A percentile compares a stretch with the other conserved stretches of the same genome.
These are phyloP conservation scores for Linanthus parryae DNA, from an alignment of 148 eudicot species.

Conservation along the genomic window DNA sequence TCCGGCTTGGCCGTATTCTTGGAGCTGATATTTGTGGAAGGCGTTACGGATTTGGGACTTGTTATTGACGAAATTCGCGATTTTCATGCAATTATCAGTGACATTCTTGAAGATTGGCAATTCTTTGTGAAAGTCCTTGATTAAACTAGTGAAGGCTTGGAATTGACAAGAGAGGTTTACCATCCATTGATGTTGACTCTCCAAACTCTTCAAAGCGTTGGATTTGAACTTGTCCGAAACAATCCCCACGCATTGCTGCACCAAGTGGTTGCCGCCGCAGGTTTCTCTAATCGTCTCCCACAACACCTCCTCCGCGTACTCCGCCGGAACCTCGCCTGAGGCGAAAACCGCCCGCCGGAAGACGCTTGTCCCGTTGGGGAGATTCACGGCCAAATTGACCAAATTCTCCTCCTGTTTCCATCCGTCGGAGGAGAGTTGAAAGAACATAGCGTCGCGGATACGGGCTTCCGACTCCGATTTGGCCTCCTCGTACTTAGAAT, in stretches of 20 bases:
- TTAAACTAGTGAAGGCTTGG: conserved; percentile 61
- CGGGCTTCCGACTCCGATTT: conserved; percentile 54
- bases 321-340: conserved; percentile 43
- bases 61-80: conserved; percentile 63
- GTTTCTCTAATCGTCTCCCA: conserved; percentile 61
- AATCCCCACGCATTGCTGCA: conserved; percentile 77
- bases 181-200: conserved; percentile 86
- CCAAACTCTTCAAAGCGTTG: conserved; percentile 68
- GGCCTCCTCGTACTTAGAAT: conserved; percentile 55
- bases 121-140: conserved; percentile 74
- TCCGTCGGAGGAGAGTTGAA: conserved; percentile 73
- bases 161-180: conserved; percentile 78
- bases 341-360: conserved; percentile 70
- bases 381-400: conserved; percentile 70
- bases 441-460: conserved; percentile 77
- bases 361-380: conserved; percentile 82
- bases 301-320: conserved; percentile 79
- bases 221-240: conserved; percentile 80
- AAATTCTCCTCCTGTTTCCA: conserved; percentile 70
- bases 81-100: conserved; percentile 56
- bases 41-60: conserved; percentile 48
- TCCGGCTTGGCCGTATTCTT: conserved; percentile 55
- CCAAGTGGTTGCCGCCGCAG: conserved; percentile 56
- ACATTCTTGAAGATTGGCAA: conserved; percentile 72
- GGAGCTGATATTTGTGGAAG: conserved; percentile 62